Evolutionary conservation across 108 stramenopile genomes (phyloP).

Genomic region (Licmophora abbreviata): DNA sequence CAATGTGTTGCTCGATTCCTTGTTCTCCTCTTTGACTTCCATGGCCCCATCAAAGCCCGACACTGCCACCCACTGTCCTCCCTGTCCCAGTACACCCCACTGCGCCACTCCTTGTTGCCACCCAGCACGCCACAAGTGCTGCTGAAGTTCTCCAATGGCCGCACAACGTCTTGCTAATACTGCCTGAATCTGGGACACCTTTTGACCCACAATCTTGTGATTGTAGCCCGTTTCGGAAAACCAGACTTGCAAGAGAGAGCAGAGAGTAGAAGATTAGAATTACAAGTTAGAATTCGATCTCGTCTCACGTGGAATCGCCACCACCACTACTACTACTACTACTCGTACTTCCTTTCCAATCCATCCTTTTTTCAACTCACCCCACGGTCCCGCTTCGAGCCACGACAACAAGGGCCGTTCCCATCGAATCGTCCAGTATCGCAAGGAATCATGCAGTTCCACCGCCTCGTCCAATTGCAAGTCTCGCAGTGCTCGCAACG

Average conservation of each 20-base stretch:
- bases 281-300: background rate
- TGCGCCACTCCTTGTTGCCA: conserved; percentile 77
- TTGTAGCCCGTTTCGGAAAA: conserved; percentile 41
- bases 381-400: conserved; percentile 67
- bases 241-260: conserved; percentile 30
- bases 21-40: conserved; percentile 2
- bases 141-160: conserved; percentile 75
- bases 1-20: no score
- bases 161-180: conserved; percentile 72
- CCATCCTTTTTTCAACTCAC: no score
- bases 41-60: conserved; percentile 53
- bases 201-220: conserved; percentile 57
- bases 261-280: background rate
- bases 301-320: background rate
- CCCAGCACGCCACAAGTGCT: conserved; percentile 58
- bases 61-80: conserved; percentile 71
- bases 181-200: conserved; percentile 80
- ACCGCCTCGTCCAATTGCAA: conserved; percentile 73
- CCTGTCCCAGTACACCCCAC: conserved; percentile 78
- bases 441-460: conserved; percentile 57
- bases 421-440: conserved; percentile 73
- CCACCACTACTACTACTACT: background rate
- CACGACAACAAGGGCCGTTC: conserved; percentile 64
- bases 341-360: no score
- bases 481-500: conserved; percentile 73